A percentile compares a stretch with the other conserved stretches of the same genome.
phyloP scores from a whole-genome alignment of 805 yeast species.

The Priceomyces carsonii region DNA sequence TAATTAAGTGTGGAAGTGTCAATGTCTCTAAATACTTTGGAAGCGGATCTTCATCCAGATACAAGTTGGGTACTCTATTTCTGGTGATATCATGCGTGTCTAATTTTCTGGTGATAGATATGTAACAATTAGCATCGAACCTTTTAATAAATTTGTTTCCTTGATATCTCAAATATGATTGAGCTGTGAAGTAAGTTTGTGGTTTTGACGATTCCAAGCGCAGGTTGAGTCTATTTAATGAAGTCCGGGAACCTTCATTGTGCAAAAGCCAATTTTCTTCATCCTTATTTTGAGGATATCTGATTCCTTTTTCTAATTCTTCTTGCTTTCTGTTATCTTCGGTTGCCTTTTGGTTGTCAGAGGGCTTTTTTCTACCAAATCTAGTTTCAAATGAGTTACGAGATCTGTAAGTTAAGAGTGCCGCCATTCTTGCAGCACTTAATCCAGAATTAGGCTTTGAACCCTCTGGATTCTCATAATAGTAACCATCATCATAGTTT shows the following conservation, averaged over 20 bases:
- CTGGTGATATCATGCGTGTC: constrained; percentile 95
- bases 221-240: constrained; percentile 7
- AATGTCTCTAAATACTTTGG: constrained; percentile 60
- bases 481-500: constrained; percentile 84
- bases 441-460: constrained; percentile 79
- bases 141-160: constrained; percentile 86
- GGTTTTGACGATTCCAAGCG: constrained; percentile 33
- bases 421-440: constrained; percentile 98
- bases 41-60: constrained; percentile 27
- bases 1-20: constrained; percentile 73
- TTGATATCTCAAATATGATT: constrained; percentile 90
- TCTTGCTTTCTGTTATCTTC: constrained; percentile 11
- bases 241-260: constrained; percentile 69
- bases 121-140: constrained; percentile 96
- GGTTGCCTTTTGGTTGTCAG: constrained; percentile 4
- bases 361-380: constrained; percentile 74
- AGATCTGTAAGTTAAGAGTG: constrained; percentile 87
- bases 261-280: constrained; percentile 84
- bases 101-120: constrained; percentile 86
- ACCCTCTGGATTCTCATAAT: constrained; percentile 60
- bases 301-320: constrained; percentile 23
- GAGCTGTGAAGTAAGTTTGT: constrained; percentile 85
- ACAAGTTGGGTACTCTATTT: constrained; percentile 54
- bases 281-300: constrained; percentile 48
- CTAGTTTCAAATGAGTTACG: constrained; percentile 88